Evolutionary conservation across 176 grass and related monocot genomes (phyloP), one percentile per base, ranked within the genome.

Genomic region (Ensete ventricosum): DNA sequence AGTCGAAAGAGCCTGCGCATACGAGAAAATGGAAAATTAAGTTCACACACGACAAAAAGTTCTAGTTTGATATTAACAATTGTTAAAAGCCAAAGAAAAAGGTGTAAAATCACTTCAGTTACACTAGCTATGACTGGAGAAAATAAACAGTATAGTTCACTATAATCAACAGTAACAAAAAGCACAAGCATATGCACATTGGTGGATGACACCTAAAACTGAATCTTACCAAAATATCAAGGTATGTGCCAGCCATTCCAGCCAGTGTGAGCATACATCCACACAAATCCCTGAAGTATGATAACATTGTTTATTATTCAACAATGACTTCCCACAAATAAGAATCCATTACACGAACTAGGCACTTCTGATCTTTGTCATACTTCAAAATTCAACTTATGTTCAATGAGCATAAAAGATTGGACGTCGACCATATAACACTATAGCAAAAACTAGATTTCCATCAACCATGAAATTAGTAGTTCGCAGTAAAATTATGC

Each of bases 181-280:
- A 50, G 16, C 43, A 70, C 2, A 50, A 70, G 14, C 67, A 51
- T 9, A 19, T 29, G 16, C 50, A 70, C 51, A 11, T 51, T 70
- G 43, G 43, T 70, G 67, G 43, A 70, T 3, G 10, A 70, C 11
- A 71, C 78, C 14, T 22, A 57, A 77, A 80, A 66, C 43, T 77
- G 62, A 84, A 76, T 25, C 87, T 90, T 87, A 98, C 94, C 94
- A 98, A 85, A 72, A 98, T 79, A 87, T 98, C 91, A 53, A 98
- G 86, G 78, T 98, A 98, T 72, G 83, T 93, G 52, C 80, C 80
- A 83, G 88, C 54, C 62, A 98, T 89, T 71, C 94, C 94, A 75
- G 64, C 73, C 57, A 98, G 81, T 81, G 94, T 98, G 75, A 91
- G 23, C 72, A 85, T 87, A 82, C 94, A 93, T 69, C 87, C 81